A percentile compares a stretch with the other conserved stretches of the same genome.
Evolutionary conservation across 2,329 filamentous ascomycete genomes (phyloP).

Genomic region (Venturia oleaginea): DNA sequence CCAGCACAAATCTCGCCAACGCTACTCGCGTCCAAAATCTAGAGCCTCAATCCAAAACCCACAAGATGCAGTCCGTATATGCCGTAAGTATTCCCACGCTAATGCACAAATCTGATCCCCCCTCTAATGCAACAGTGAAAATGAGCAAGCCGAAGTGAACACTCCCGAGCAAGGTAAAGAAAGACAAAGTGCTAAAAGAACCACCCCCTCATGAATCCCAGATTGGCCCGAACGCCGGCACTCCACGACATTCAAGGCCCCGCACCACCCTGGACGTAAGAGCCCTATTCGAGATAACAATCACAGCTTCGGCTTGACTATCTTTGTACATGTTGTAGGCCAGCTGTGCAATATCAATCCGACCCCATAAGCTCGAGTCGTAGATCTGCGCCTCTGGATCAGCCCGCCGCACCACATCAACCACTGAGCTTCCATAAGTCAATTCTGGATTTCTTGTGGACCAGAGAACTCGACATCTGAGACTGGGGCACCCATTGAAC

Average conservation of each 20-base stretch:
- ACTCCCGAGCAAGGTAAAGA: background rate
- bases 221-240: conserved; percentile 29
- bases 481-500: conserved; percentile 14
- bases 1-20: background rate
- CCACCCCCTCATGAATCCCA: conserved; percentile 23
- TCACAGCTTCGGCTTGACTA: conserved; percentile 26
- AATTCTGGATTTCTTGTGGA: conserved; percentile 13
- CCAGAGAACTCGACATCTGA: conserved; percentile 16
- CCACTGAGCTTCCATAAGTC: conserved; percentile 16
- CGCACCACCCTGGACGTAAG: conserved; percentile 27
- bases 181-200: background rate
- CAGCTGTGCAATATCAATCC: conserved; percentile 25
- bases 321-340: conserved; percentile 22
- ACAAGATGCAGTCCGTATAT: background rate
- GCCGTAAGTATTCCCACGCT: background rate
- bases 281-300: conserved; percentile 28
- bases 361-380: conserved; percentile 23
- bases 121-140: background rate
- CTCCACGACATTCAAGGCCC: conserved; percentile 23
- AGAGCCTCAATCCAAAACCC: background rate
- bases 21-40: background rate
- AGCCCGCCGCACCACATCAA: conserved; percentile 17
- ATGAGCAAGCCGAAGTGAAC: background rate
- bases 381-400: conserved; percentile 26
- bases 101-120: background rate